Evolutionary conservation across 805 yeast species (phyloP).

Genomic region (Metschnikowia baotianmanensis): DNA sequence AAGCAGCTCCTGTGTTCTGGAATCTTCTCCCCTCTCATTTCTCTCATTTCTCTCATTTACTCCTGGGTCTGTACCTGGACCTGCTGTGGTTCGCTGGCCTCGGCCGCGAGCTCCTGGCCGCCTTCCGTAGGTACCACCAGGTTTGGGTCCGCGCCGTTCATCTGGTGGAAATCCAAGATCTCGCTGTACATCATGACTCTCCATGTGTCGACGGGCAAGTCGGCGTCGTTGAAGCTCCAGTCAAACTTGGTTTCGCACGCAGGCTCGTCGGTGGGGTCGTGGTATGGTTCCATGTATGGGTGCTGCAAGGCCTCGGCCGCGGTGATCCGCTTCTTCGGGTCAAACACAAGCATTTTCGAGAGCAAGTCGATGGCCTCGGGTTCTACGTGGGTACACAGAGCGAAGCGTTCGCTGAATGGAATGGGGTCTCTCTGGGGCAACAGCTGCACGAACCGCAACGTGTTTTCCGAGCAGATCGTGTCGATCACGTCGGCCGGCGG

Average conservation of each 20-base stretch:
- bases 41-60: too few species aligned
- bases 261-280: conserved; percentile 97
- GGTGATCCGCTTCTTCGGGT: conserved; percentile 89
- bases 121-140: conserved; percentile 9
- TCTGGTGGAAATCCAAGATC: conserved; percentile 92
- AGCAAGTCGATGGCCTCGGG: conserved; percentile 74
- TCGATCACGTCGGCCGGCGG: conserved; percentile 96
- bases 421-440: conserved; percentile 92
- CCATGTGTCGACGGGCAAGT: conserved; percentile 97
- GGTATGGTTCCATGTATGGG: conserved; percentile 91
- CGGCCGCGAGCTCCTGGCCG: conserved; percentile 4
- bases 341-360: conserved; percentile 89
- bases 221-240: conserved; percentile 98
- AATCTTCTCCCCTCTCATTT: too few species aligned
- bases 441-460: conserved; percentile 89
- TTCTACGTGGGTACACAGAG: conserved; percentile 46
- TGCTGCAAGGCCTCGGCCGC: conserved; percentile 89
- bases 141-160: conserved; percentile 47
- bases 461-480: conserved; percentile 93
- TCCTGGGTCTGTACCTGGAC: too few species aligned
- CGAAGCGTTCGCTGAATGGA: conserved; percentile 79
- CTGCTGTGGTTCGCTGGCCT: conserved; percentile 11
- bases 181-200: conserved; percentile 99
- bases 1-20: too few species aligned
- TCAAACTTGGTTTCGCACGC: conserved; percentile 89